These are phyloP conservation scores for Millerozyma miso DNA, from an alignment of 805 yeast species.

Conservation along the genomic window DNA sequence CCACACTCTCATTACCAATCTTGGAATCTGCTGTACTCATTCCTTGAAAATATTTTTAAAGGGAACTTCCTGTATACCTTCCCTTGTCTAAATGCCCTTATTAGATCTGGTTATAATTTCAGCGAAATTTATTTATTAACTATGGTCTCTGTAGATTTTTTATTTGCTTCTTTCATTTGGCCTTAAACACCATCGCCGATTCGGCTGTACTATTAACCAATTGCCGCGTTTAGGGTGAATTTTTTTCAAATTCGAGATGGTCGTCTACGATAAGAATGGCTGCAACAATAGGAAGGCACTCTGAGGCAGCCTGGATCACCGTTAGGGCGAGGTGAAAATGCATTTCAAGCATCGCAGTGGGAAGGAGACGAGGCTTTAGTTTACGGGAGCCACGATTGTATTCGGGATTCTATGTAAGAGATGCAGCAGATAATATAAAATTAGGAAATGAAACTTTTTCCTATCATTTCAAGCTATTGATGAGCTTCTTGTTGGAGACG, in stretches of 20 bases:
- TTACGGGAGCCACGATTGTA: no score
- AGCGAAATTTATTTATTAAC: not conserved
- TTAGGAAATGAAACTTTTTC: not conserved
- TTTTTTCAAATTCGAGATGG: not conserved
- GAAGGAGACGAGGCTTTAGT: no score
- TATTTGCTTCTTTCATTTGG: not conserved
- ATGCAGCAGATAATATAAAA: no score
- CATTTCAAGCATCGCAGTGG: no score
- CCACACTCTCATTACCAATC: not conserved
- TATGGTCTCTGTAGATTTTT: not conserved
- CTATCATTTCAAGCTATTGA: conserved; percentile 1
- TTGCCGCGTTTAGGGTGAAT: not conserved
- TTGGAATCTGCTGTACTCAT: not conserved
- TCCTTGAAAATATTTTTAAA: not conserved
- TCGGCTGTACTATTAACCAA: not conserved
- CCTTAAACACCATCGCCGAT: not conserved
- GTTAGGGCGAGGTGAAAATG: no score
- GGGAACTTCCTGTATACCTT: not conserved
- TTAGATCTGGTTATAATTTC: not conserved
- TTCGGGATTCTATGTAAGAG: no score
- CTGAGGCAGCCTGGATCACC: no score
- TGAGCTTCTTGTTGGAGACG: conserved; percentile 10
- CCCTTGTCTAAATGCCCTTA: not conserved
- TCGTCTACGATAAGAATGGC: no score
- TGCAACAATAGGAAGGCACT: no score